Percentiles rank a stretch among this genome's conserved stretches.
phyloP scores from a whole-genome alignment of 768 basidiomycete species.

The Serendipita vermifera region DNA sequence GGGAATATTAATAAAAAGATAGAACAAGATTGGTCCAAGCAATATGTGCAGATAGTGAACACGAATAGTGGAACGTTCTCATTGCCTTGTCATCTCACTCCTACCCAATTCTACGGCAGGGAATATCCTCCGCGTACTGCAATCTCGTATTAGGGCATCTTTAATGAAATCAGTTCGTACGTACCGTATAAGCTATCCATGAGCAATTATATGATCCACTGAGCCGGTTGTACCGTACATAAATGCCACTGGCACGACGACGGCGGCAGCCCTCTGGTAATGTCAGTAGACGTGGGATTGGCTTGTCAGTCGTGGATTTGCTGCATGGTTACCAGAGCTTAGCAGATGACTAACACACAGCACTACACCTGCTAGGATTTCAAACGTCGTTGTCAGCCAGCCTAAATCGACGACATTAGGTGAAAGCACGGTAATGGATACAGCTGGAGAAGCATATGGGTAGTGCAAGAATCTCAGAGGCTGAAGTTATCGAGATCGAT shows the following conservation, averaged over 20 bases:
- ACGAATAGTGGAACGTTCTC: too few relatives aligned
- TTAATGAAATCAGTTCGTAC: too few relatives aligned
- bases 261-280: constrained; percentile 13
- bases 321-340: constrained; percentile 55
- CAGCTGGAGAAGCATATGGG: constrained; percentile 12
- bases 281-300: constrained; percentile 33
- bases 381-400: constrained; percentile 43
- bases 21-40: too few relatives aligned
- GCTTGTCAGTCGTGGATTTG: background rate
- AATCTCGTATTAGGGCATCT: too few relatives aligned
- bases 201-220: too few relatives aligned
- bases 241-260: background rate
- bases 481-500: background rate
- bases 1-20: too few relatives aligned
- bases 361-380: constrained; percentile 28
- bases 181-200: too few relatives aligned
- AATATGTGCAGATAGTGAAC: too few relatives aligned
- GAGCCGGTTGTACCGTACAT: constrained; percentile 57
- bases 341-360: constrained; percentile 35
- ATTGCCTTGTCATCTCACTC: too few relatives aligned
- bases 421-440: constrained; percentile 39
- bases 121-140: too few relatives aligned
- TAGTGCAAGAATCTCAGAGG: background rate
- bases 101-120: too few relatives aligned
- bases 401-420: constrained; percentile 24